These are phyloP conservation scores for Zizania palustris DNA, from an alignment of 202 grass and related monocot genomes.

Conservation along the genomic window DNA sequence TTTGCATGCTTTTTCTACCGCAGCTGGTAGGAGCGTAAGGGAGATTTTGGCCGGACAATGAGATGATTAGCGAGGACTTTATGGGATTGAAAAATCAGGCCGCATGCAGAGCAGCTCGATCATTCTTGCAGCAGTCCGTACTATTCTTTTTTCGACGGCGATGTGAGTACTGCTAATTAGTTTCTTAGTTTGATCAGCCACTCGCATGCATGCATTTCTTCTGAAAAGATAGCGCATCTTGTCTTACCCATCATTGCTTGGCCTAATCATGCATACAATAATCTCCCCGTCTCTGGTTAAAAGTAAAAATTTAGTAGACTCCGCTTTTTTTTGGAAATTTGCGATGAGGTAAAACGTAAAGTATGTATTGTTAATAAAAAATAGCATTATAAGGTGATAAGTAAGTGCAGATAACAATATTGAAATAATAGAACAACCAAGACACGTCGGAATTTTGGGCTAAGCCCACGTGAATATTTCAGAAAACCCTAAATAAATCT, in stretches of 20 bases:
- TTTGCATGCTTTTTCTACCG: background rate
- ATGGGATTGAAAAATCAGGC: background rate
- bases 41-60: conserved; percentile 44
- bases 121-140: conserved; percentile 23
- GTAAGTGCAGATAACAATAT: too few species aligned
- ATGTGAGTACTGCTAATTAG: background rate
- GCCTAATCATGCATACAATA: background rate
- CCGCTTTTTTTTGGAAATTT: too few species aligned
- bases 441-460: too few species aligned
- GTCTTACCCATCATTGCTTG: conserved; percentile 5
- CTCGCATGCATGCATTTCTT: background rate
- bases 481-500: too few species aligned
- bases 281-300: too few species aligned
- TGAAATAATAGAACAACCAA: too few species aligned
- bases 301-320: too few species aligned
- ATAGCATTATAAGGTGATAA: too few species aligned
- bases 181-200: conserved; percentile 6
- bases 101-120: background rate
- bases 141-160: background rate
- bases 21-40: background rate
- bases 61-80: conserved; percentile 42
- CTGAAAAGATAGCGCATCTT: conserved; percentile 33
- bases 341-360: too few species aligned
- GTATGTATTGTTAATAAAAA: too few species aligned
- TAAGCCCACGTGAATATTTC: too few species aligned